These are phyloP conservation scores for Vinca major DNA, from an alignment of 305 asterid species.

Conservation along the genomic window DNA sequence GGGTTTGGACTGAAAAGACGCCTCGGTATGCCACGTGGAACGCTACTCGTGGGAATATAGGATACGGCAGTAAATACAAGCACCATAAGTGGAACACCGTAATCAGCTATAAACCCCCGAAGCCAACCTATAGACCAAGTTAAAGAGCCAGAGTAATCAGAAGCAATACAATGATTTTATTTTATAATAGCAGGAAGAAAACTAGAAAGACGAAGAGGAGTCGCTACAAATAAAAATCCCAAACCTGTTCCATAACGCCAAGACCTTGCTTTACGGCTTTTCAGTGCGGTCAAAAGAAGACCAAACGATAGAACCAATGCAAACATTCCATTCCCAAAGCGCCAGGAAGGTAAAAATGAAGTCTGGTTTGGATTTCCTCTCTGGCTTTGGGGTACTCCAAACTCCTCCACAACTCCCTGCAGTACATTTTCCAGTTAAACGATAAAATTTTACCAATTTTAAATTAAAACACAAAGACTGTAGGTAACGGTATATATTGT, in stretches of 20 bases:
- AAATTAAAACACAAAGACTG: not conserved
- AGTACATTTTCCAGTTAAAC: slow-evolving; percentile 7
- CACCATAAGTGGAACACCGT: slow-evolving; percentile 95
- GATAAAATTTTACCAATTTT: not conserved
- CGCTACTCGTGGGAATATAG: slow-evolving; percentile 58
- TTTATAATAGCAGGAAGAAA: not conserved
- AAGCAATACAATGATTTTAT: slow-evolving; percentile 1
- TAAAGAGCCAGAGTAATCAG: slow-evolving; percentile 17
- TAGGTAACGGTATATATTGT: not conserved
- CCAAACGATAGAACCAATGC: slow-evolving; percentile 87
- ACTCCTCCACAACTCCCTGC: slow-evolving; percentile 93
- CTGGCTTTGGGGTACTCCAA: slow-evolving; percentile 58
- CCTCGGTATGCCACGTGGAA: slow-evolving; percentile 75
- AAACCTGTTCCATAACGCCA: slow-evolving; percentile 97
- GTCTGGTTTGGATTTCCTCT: slow-evolving; percentile 50
- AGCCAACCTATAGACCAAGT: slow-evolving; percentile 54
- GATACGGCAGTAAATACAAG: slow-evolving; percentile 85
- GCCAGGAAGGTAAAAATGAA: slow-evolving; percentile 70
- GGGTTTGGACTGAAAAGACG: slow-evolving; percentile 97
- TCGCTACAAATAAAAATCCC: not conserved
- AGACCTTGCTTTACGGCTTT: slow-evolving; percentile 81
- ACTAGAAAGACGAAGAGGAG: not conserved
- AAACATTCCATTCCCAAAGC: slow-evolving; percentile 95
- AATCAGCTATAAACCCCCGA: slow-evolving; percentile 85
- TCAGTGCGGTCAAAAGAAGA: slow-evolving; percentile 71